A percentile compares a stretch with the other conserved stretches of the same genome.
Conservation (phyloP, 179 eudicot species). For the Carnegiea gigantea region DNA sequence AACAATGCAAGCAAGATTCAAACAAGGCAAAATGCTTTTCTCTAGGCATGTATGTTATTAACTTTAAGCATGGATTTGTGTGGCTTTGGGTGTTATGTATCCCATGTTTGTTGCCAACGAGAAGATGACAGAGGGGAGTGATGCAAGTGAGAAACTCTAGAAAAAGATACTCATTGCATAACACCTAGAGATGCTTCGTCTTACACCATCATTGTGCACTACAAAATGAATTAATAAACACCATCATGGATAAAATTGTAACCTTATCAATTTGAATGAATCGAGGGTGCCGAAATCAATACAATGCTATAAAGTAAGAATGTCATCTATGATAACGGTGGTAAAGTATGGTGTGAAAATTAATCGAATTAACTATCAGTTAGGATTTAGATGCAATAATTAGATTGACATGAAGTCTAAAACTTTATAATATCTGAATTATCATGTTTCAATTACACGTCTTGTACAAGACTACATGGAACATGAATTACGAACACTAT, state of each 20-base stretch:
- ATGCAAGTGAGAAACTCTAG: slow-evolving; percentile 12
- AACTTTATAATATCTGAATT: no score
- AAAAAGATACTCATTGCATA: slow-evolving; percentile 20
- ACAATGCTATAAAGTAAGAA: not conserved
- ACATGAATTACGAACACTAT: no score
- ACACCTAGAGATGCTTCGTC: slow-evolving; percentile 25
- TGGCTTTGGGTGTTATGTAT: slow-evolving; percentile 10
- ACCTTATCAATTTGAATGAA: no score
- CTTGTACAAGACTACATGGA: no score
- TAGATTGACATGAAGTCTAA: no score
- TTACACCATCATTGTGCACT: slow-evolving; percentile 11
- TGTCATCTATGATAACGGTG: not conserved
- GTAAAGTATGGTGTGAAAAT: not conserved
- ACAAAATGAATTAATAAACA: no score
- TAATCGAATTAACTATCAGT: not conserved
- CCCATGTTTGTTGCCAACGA: slow-evolving; percentile 14
- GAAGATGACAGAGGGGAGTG: slow-evolving; percentile 9
- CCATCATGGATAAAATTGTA: no score
- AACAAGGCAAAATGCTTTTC: slow-evolving; percentile 7
- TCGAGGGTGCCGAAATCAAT: not conserved
- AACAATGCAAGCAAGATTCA: not conserved
- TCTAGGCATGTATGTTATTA: not conserved
- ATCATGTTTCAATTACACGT: no score
- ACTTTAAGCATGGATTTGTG: not conserved
- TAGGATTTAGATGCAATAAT: no score